These are phyloP conservation scores for Euphorbia celastroides DNA, from an alignment of 441 rosid species.

Conservation along the genomic window DNA sequence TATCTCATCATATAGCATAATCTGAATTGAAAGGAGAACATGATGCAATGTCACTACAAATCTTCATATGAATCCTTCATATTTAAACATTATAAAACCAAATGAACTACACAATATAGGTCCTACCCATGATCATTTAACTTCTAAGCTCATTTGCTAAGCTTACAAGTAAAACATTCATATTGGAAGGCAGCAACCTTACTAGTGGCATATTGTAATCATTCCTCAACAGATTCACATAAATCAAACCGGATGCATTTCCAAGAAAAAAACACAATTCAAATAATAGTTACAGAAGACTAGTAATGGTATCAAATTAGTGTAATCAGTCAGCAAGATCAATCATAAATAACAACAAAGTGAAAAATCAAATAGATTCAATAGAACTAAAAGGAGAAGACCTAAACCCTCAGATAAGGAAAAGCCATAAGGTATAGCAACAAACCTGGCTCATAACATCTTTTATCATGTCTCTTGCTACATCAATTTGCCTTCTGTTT, in stretches of 20 bases:
- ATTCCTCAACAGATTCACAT: background rate
- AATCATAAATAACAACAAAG: background rate
- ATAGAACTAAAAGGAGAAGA: background rate
- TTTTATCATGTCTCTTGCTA: slow-evolving; percentile 73
- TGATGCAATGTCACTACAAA: background rate
- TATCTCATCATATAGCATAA: background rate
- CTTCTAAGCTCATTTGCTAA: background rate
- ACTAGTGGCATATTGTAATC: background rate
- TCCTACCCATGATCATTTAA: background rate
- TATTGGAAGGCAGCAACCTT: background rate
- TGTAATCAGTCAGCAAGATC: background rate
- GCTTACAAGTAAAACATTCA: background rate
- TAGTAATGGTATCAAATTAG: background rate
- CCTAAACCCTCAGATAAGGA: background rate
- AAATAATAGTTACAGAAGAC: background rate
- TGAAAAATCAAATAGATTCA: slow-evolving; percentile 1
- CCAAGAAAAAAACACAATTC: background rate
- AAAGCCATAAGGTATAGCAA: slow-evolving; percentile 4
- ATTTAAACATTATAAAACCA: background rate
- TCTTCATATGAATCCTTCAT: background rate
- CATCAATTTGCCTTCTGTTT: slow-evolving; percentile 76
- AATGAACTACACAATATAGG: background rate
- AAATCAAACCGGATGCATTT: slow-evolving; percentile 5
- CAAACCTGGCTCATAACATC: slow-evolving; percentile 94
- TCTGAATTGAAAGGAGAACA: background rate